Evolutionary conservation across 2,329 filamentous ascomycete species (phyloP).

Genomic region (Cladophialophora bantiana): DNA sequence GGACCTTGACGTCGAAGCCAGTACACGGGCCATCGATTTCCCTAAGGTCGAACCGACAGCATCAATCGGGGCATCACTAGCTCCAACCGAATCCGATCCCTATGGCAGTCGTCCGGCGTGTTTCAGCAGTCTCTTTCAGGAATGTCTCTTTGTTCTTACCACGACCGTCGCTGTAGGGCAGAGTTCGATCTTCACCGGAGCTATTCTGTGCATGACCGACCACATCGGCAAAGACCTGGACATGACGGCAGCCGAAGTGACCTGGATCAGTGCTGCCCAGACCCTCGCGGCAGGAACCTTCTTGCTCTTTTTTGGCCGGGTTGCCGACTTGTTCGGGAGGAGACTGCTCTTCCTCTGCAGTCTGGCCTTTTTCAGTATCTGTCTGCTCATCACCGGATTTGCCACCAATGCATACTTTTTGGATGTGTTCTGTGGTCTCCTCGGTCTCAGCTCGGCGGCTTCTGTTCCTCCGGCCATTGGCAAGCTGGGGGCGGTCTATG

Average conservation of each 20-base stretch:
- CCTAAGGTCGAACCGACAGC: slow-evolving; percentile 28
- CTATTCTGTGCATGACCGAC: slow-evolving; percentile 67
- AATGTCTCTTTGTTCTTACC: slow-evolving; percentile 70
- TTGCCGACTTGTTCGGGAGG: slow-evolving; percentile 72
- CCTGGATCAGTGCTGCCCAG: slow-evolving; percentile 70
- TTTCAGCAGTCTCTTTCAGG: slow-evolving; percentile 68
- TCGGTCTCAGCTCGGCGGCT: slow-evolving; percentile 70
- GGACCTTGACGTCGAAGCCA: slow-evolving; percentile 18
- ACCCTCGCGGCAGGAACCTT: slow-evolving; percentile 69
- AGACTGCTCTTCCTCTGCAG: slow-evolving; percentile 66
- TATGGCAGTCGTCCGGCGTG: slow-evolving; percentile 58
- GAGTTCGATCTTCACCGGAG: slow-evolving; percentile 65
- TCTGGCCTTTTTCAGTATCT: slow-evolving; percentile 65
- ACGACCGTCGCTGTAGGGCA: slow-evolving; percentile 72
- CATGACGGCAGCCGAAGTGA: slow-evolving; percentile 71
- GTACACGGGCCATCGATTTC: slow-evolving; percentile 16
- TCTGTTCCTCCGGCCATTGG: slow-evolving; percentile 70
- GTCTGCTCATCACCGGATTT: slow-evolving; percentile 66
- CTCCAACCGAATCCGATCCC: slow-evolving; percentile 23
- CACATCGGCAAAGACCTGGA: slow-evolving; percentile 65
- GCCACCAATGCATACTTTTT: slow-evolving; percentile 64
- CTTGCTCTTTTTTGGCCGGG: slow-evolving; percentile 69
- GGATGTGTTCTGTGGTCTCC: slow-evolving; percentile 68
- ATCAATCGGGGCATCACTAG: slow-evolving; percentile 26
- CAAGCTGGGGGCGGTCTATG: slow-evolving; percentile 69